Evolutionary conservation across 768 basidiomycete genomes (phyloP).

Genomic region (Melanogaster broomeanus): DNA sequence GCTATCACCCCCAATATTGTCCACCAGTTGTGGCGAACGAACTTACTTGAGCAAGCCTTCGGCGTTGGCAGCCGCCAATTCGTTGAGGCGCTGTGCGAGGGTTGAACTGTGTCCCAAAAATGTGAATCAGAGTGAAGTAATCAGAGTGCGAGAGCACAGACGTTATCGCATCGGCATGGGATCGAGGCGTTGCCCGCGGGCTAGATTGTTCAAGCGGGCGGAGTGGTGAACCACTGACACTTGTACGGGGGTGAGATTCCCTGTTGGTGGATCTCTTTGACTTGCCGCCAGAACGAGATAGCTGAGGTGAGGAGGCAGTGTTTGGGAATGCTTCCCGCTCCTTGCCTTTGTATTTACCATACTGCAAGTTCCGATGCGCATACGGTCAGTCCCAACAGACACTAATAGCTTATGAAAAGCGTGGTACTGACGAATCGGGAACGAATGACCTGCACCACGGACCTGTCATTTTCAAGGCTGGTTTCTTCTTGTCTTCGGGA

Average conservation of each 20-base stretch:
- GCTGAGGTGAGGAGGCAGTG: conserved; percentile 36
- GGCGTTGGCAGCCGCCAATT: conserved; percentile 76
- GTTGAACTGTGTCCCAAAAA: conserved; percentile 51
- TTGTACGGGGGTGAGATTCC: conserved; percentile 14
- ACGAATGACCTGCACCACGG: conserved; percentile 57
- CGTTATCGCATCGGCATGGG: conserved; percentile 55
- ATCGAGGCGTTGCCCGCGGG: conserved; percentile 25
- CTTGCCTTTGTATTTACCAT: conserved; percentile 60
- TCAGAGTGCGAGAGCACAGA: conserved; percentile 34
- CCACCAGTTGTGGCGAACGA: conserved; percentile 3
- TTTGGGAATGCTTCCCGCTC: conserved; percentile 44
- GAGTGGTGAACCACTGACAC: conserved; percentile 19
- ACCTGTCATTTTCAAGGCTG: conserved; percentile 37
- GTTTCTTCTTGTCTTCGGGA: conserved; percentile 21
- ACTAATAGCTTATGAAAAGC: conserved; percentile 1
- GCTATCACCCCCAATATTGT: neutral
- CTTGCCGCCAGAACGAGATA: conserved; percentile 24
- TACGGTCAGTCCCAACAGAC: conserved; percentile 8
- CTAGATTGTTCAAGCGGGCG: conserved; percentile 22
- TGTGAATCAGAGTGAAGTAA: conserved; percentile 10
- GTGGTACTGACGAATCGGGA: conserved; percentile 56
- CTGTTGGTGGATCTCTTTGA: conserved; percentile 20
- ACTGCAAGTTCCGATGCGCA: conserved; percentile 33
- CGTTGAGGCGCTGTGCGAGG: conserved; percentile 79
- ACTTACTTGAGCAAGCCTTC: conserved; percentile 77